Conservation (phyloP, 371 early-diverging fungal genomes). For the Haplosporangium sp. region DNA sequence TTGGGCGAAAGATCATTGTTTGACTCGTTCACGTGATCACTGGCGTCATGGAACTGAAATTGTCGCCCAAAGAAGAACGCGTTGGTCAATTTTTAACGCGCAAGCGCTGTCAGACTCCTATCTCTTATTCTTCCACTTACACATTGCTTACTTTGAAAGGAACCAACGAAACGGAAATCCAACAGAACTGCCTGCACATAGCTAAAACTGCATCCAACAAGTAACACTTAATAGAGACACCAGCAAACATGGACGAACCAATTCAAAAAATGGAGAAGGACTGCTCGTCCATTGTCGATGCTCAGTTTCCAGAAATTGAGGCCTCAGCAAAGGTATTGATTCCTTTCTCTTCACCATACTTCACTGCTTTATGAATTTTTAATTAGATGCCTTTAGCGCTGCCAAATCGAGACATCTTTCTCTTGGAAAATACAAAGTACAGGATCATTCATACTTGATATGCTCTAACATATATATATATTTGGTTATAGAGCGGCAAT, state of each 20-base stretch:
- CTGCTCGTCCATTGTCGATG: slow-evolving; percentile 85
- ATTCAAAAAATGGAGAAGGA: slow-evolving; percentile 94
- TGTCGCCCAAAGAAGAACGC: not conserved
- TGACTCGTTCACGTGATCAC: not conserved
- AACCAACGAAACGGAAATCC: not conserved
- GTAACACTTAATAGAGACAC: not conserved
- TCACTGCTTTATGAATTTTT: not conserved
- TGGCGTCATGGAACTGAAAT: not conserved
- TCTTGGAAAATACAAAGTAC: no score
- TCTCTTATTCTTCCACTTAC: not conserved
- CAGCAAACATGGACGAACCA: slow-evolving; percentile 64
- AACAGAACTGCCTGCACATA: not conserved
- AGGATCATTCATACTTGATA: no score
- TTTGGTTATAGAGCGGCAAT: slow-evolving; percentile 71
- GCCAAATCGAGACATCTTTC: not conserved
- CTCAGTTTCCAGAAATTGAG: slow-evolving; percentile 83
- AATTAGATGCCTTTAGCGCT: no score
- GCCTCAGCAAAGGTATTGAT: slow-evolving; percentile 70
- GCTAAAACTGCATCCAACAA: not conserved
- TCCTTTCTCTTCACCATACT: not conserved
- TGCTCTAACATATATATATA: not conserved
- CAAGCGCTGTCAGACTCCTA: not conserved
- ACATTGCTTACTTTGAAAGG: not conserved
- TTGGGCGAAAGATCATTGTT: not conserved
- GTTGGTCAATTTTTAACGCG: slow-evolving; percentile 7